phyloP scores from a whole-genome alignment of 2,329 filamentous ascomycete genomes.

The Diplodia mutila region DNA sequence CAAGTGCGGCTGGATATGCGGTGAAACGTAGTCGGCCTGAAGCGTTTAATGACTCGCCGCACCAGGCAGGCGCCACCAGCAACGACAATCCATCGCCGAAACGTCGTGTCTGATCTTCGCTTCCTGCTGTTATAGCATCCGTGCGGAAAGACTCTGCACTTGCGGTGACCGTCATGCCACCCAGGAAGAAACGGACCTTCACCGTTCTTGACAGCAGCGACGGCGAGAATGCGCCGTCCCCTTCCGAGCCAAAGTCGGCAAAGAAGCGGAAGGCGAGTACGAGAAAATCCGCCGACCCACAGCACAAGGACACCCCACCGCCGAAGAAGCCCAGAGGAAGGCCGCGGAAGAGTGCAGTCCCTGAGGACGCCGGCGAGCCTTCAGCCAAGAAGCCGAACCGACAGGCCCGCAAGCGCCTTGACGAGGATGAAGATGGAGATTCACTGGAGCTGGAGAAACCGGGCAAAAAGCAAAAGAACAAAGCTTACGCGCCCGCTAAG shows the following conservation, averaged over 20 bases:
- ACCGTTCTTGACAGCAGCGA: conserved; percentile 23
- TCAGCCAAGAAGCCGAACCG: conserved; percentile 12
- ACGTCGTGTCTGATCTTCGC: conserved; percentile 6
- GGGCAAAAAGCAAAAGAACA: conserved; percentile 44
- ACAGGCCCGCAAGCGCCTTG: conserved; percentile 4
- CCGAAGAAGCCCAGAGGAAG: conserved; percentile 21
- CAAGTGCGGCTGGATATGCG: conserved; percentile 9
- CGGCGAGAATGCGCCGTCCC: not conserved
- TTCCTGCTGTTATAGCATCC: conserved; percentile 8
- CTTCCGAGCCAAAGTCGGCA: not conserved
- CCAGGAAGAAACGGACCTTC: conserved; percentile 21
- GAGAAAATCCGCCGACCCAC: conserved; percentile 6
- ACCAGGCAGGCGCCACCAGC: conserved; percentile 15
- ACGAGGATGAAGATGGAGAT: conserved; percentile 1
- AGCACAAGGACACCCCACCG: not conserved
- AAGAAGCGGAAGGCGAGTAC: conserved; percentile 11
- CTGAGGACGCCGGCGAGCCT: not conserved
- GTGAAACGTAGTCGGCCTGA: conserved; percentile 18
- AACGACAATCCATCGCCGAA: conserved; percentile 13
- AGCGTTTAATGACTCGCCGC: conserved; percentile 21
- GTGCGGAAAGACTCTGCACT: conserved; percentile 10
- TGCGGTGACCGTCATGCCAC: conserved; percentile 20
- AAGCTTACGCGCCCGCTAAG: conserved; percentile 48
- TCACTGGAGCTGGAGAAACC: conserved; percentile 22
- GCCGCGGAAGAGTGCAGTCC: conserved; percentile 11